Evolutionary conservation across 345 rosid genomes (phyloP), one percentile per base, ranked within the genome.

Genomic region (Moringa oleifera): DNA sequence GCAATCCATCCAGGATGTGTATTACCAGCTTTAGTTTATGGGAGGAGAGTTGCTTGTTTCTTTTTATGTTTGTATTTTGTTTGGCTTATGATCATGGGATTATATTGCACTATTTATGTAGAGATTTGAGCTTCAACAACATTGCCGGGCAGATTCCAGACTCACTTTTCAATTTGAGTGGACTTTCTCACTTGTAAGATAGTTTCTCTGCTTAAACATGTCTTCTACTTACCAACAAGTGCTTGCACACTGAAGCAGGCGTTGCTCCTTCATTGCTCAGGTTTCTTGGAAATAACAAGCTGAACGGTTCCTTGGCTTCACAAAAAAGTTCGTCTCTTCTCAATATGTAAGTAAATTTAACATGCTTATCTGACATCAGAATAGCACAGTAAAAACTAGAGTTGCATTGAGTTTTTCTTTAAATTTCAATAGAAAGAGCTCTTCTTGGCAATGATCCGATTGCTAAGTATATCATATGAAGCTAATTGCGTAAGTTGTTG

Each of bases 281-380:
- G 83, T 88, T 86, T 57, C 65, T 74, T 22, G 78, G 78, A 50
- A 69, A 69, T 63, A 74, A 74, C 67, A 69, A 50, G 22, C 69
- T 91, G 37, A 71, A 62, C 64, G 94, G 90, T 61, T 55, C 79
- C 8, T 77, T 91, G 56, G 88, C 97, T 16, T 36, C 66, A 58
- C 68, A 58, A 53, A 90, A 81, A 62, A 77, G 69, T 45, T 23
- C 78, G 52, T 55, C 68, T 49, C 85, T 90, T 65, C 49, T 15
- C 45, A 79, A 76, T 65, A 77, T 90, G 97, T 87, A 68, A 70
- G 97, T 69, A 25, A 36, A 33, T 33, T 11, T 33, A 33, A 33
- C 37, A 33, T 33, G 37, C 6, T 11, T 33, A 33, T 33, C n/a
- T 33, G 37, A 11, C 37, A 33, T 33, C 37, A 33, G 11, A 33